Conservation (phyloP, 345 rosid genomes). For the Arabidopsis thaliana region TAIR10.1 NC_003076.8:20029501-20030000, state of each 20-base stretch:
- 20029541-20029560: constrained; percentile 43
- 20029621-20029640: constrained; percentile 28
- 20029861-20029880: constrained; percentile 17
- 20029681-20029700: no score
- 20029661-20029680: constrained; percentile 10
- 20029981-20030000: constrained; percentile 59
- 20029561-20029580: constrained; percentile 42
- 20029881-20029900: constrained; percentile 20
- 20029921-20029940: constrained; percentile 78
- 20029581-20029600: constrained; percentile 30
- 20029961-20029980: constrained; percentile 58
- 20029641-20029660: no score
- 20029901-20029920: constrained; percentile 44
- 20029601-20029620: constrained; percentile 12
- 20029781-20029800: constrained; percentile 67
- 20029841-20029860: constrained; percentile 11
- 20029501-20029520: constrained; percentile 2
- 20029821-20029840: constrained; percentile 52
- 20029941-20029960: constrained; percentile 90
- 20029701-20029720: not conserved
- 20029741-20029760: constrained; percentile 42
- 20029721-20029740: not conserved
- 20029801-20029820: constrained; percentile 52
- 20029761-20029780: constrained; percentile 27
- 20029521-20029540: no score